These are phyloP conservation scores for Barbatosphaeria neglecta DNA, from an alignment of 495 filamentous ascomycete species.

Conservation along the genomic window DNA sequence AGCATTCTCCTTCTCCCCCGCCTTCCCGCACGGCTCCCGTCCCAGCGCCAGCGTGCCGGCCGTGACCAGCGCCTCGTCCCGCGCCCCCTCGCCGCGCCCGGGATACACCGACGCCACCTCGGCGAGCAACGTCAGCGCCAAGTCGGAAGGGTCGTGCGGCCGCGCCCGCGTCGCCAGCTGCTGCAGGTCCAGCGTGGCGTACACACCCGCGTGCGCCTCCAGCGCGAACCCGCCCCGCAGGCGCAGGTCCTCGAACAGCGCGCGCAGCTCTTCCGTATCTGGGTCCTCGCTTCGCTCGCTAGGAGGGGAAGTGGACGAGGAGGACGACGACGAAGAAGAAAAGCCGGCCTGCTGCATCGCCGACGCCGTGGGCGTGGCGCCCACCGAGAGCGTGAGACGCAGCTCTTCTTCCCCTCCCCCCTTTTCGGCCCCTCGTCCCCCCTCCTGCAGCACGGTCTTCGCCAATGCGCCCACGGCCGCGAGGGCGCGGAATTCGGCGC, in stretches of 20 bases:
- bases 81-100: conserved; percentile 30
- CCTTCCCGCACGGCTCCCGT: conserved; percentile 56
- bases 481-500: conserved; percentile 49
- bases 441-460: conserved; percentile 5
- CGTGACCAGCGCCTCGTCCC: conserved; percentile 57
- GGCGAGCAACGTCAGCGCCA: conserved; percentile 58
- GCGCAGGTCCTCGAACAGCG: not conserved
- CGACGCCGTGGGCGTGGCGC: conserved; percentile 70
- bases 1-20: conserved; percentile 19
- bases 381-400: conserved; percentile 54
- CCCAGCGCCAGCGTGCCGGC: conserved; percentile 64
- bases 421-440: no score
- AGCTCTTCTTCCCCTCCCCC: conserved; percentile 2
- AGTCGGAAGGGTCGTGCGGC: conserved; percentile 27
- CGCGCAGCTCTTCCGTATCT: not conserved
- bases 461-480: conserved; percentile 33
- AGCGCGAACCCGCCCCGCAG: conserved; percentile 8
- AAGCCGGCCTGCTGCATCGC: conserved; percentile 32
- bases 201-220: conserved; percentile 26
- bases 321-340: not conserved
- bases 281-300: not conserved
- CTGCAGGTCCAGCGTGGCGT: conserved; percentile 66
- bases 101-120: conserved; percentile 67
- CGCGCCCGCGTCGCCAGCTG: conserved; percentile 63
- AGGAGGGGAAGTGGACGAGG: not conserved